A percentile compares a stretch with the other conserved stretches of the same genome.
These are phyloP conservation scores for Verticillium zaregamsianum DNA, from an alignment of 2,329 filamentous ascomycete genomes.

Conservation along the genomic window DNA sequence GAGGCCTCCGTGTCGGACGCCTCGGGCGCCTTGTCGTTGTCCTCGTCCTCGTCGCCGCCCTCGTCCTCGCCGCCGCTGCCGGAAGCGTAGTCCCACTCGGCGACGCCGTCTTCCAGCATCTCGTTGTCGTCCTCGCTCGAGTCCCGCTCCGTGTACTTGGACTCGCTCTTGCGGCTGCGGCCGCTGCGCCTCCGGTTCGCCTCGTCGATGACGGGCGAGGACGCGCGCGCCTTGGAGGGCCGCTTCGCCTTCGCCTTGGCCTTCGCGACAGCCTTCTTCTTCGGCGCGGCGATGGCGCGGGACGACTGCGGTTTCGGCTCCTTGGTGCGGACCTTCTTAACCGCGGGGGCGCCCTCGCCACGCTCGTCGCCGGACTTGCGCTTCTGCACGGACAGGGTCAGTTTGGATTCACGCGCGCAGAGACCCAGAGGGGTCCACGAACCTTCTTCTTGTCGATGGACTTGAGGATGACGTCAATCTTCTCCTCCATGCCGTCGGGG, in stretches of 20 bases:
- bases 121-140: conserved; percentile 56
- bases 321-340: conserved; percentile 31
- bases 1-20: conserved; percentile 11
- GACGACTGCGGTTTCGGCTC: conserved; percentile 24
- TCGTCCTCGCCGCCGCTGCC: conserved; percentile 15
- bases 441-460: conserved; percentile 71
- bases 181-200: conserved; percentile 53
- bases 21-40: conserved; percentile 11
- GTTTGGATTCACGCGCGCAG: conserved; percentile 8
- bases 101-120: conserved; percentile 54
- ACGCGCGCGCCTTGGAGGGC: conserved; percentile 22
- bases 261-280: conserved; percentile 20
- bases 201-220: conserved; percentile 10
- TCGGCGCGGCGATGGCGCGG: conserved; percentile 18
- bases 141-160: conserved; percentile 52
- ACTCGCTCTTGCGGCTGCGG: conserved; percentile 38
- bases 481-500: conserved; percentile 70
- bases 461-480: conserved; percentile 64
- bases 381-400: conserved; percentile 39
- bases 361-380: conserved; percentile 51
- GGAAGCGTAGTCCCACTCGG: conserved; percentile 52
- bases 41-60: conserved; percentile 13
- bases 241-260: conserved; percentile 21
- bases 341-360: conserved; percentile 37
- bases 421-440: conserved; percentile 14